These are phyloP conservation scores for Blastocladiella britannica DNA, from an alignment of 192 early-diverging fungal species.

Conservation along the genomic window DNA sequence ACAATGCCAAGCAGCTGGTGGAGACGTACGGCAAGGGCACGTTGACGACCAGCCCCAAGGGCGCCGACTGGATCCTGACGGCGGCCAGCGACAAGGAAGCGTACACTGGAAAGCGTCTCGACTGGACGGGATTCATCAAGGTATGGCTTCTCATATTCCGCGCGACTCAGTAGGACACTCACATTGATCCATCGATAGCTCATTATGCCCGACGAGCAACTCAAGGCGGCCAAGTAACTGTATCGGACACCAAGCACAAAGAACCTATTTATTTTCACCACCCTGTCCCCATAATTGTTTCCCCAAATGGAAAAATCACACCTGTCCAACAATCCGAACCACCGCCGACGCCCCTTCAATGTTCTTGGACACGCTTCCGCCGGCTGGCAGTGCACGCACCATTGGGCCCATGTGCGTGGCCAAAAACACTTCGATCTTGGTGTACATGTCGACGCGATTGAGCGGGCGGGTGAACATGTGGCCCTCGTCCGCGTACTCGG, in stretches of 20 bases:
- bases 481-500: conserved; percentile 17
- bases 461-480: conserved; percentile 15
- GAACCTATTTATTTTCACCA: too few species aligned
- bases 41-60: not conserved
- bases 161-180: too few species aligned
- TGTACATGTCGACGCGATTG: conserved; percentile 12
- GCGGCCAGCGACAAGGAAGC: not conserved
- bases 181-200: too few species aligned
- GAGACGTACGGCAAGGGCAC: not conserved
- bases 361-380: too few species aligned
- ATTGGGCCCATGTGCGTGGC: conserved; percentile 9
- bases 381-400: too few species aligned
- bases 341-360: too few species aligned
- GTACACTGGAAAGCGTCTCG: not conserved
- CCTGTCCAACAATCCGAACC: too few species aligned
- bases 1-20: not conserved
- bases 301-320: too few species aligned
- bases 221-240: too few species aligned
- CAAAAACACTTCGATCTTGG: conserved; percentile 14
- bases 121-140: not conserved
- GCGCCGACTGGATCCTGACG: not conserved
- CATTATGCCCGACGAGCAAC: not conserved
- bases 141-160: too few species aligned
- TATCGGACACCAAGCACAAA: too few species aligned
- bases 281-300: too few species aligned